Evolutionary conservation across 768 basidiomycete species (phyloP).

Genomic region (Cyclocybe aegerita): DNA sequence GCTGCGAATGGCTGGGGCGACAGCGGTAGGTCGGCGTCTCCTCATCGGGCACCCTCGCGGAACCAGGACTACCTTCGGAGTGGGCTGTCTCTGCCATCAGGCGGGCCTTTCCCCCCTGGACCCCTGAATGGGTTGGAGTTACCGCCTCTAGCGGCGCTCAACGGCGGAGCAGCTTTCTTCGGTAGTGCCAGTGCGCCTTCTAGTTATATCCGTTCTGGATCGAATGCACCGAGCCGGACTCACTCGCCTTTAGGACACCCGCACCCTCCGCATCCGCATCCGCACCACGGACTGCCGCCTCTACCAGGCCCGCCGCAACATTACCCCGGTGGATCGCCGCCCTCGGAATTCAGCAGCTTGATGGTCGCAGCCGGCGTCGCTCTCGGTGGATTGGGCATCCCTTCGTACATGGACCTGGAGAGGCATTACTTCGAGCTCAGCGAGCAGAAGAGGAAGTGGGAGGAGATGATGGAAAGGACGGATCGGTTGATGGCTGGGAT

Average conservation of each 20-base stretch:
- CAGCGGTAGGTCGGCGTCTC: slow-evolving; percentile 36
- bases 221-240: slow-evolving; percentile 67
- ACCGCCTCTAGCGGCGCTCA: slow-evolving; percentile 52
- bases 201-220: slow-evolving; percentile 65
- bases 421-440: slow-evolving; percentile 66
- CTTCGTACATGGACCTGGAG: slow-evolving; percentile 62
- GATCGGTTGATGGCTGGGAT: slow-evolving; percentile 71
- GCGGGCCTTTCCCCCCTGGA: slow-evolving; percentile 13
- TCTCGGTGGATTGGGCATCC: slow-evolving; percentile 33
- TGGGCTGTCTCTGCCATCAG: slow-evolving; percentile 1
- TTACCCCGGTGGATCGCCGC: slow-evolving; percentile 17
- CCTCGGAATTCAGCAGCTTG: slow-evolving; percentile 26
- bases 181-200: slow-evolving; percentile 40
- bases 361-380: slow-evolving; percentile 38
- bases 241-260: slow-evolving; percentile 67
- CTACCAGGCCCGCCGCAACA: slow-evolving; percentile 30
- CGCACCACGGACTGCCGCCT: slow-evolving; percentile 25
- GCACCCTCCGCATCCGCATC: too few relatives aligned
- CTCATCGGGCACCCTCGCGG: slow-evolving; percentile 24
- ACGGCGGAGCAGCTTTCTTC: slow-evolving; percentile 31
- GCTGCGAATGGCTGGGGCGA: slow-evolving; percentile 30
- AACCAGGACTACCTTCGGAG: slow-evolving; percentile 12
- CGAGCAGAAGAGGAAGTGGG: slow-evolving; percentile 61
- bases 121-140: slow-evolving; percentile 53
- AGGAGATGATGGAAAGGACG: slow-evolving; percentile 77